Conservation (phyloP, 106 monocot genomes). For the Ottelia alismoides region DNA sequence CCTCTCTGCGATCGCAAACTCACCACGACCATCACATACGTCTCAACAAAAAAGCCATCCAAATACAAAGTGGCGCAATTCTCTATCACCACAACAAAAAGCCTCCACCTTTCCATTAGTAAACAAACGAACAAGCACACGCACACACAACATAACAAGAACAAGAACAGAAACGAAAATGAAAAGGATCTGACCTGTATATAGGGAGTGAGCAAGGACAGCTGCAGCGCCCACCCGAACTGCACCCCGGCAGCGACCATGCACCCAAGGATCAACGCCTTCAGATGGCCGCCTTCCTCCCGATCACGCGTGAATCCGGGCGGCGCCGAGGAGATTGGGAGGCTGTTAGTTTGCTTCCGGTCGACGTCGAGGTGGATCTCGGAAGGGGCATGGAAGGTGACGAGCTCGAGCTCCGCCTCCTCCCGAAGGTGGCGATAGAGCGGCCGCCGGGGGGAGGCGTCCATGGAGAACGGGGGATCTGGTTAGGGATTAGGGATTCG, state of each 20-base stretch:
- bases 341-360: neutral
- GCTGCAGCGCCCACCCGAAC: slow-evolving; percentile 87
- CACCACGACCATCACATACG: no score
- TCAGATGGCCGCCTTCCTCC: slow-evolving; percentile 26
- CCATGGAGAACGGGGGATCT: no score
- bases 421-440: slow-evolving; percentile 19
- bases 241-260: slow-evolving; percentile 83
- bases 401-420: slow-evolving; percentile 21
- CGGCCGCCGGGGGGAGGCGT: slow-evolving; percentile 13
- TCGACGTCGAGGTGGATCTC: slow-evolving; percentile 3
- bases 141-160: no score
- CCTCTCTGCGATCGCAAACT: no score
- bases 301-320: neutral
- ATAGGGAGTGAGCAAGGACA: slow-evolving; percentile 77
- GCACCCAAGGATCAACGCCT: slow-evolving; percentile 50
- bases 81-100: no score
- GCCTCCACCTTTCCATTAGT: no score
- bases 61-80: no score
- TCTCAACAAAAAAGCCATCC: no score
- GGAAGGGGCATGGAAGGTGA: neutral
- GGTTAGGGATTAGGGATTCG: no score
- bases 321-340: slow-evolving; percentile 7
- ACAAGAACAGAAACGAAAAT: neutral
- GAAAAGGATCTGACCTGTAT: slow-evolving; percentile 42
- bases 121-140: no score